A percentile compares a stretch with the other conserved stretches of the same genome.
These are phyloP conservation scores for Retiboletus flavoniger DNA, from an alignment of 1,284 basidiomycete genomes.

Conservation along the genomic window DNA sequence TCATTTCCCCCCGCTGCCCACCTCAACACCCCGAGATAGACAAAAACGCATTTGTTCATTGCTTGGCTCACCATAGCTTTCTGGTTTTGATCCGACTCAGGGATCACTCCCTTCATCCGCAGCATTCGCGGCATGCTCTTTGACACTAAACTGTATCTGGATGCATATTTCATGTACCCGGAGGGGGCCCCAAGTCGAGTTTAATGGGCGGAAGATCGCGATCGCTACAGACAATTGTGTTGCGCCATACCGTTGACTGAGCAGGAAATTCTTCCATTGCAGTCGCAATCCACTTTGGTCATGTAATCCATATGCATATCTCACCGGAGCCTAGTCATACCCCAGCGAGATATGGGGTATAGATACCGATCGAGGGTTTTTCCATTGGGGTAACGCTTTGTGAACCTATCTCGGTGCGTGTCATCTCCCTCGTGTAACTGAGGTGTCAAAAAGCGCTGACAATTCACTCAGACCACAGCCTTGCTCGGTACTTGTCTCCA, in stretches of 20 bases:
- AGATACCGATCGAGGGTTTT: constrained; percentile 16
- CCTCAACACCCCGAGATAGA: constrained; percentile 8
- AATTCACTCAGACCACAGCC: constrained; percentile 15
- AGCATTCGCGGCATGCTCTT: constrained; percentile 10
- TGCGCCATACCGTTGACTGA: constrained; percentile 11
- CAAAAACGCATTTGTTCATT: constrained; percentile 10
- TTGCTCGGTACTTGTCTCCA: constrained; percentile 9
- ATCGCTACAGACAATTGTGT: neutral
- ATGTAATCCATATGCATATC: constrained; percentile 13
- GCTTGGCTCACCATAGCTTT: constrained; percentile 10
- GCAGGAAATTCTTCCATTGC: constrained; percentile 19
- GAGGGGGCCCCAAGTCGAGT: neutral
- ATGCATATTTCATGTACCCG: constrained; percentile 5
- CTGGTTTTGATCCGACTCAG: constrained; percentile 31
- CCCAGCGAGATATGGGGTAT: constrained; percentile 25
- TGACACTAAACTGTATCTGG: constrained; percentile 13
- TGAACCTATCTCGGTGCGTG: constrained; percentile 5
- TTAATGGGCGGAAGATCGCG: constrained; percentile 19
- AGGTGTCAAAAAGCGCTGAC: constrained; percentile 5
- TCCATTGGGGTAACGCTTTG: neutral
- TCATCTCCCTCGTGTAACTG: constrained; percentile 8
- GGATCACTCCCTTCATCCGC: constrained; percentile 19
- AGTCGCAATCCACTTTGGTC: constrained; percentile 9
- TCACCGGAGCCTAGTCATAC: neutral
- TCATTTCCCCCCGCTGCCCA: constrained; percentile 6